phyloP scores from a whole-genome alignment of 176 grass and related monocot genomes.

The Guadua angustifolia region DNA sequence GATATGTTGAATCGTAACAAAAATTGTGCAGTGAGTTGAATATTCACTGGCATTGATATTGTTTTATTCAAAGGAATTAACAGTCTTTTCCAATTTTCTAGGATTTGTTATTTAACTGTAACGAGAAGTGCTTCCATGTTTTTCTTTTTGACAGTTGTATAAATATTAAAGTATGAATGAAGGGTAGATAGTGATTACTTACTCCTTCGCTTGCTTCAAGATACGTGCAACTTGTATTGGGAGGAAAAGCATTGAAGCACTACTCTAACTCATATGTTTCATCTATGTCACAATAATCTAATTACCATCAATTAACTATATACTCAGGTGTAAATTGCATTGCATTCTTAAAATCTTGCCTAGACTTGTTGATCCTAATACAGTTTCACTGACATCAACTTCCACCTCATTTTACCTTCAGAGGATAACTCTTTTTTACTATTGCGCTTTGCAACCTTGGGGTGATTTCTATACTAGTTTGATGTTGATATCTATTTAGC shows the following conservation, averaged over 20 bases:
- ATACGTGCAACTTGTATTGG: no score
- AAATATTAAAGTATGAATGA: no score
- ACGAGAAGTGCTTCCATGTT: no score
- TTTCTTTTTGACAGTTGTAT: no score
- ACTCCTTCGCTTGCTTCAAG: no score
- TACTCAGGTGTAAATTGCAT: conserved; percentile 23
- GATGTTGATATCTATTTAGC: conserved; percentile 22
- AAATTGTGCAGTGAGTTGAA: neutral
- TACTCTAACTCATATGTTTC: neutral
- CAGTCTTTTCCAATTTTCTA: neutral
- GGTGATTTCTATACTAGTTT: conserved; percentile 26
- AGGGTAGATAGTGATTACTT: no score
- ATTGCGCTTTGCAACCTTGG: neutral
- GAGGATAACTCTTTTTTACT: conserved; percentile 22
- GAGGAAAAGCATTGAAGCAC: no score
- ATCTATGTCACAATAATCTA: neutral
- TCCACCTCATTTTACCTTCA: neutral
- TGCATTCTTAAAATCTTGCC: neutral
- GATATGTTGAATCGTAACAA: neutral
- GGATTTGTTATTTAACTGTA: no score
- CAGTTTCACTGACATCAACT: neutral
- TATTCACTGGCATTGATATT: neutral
- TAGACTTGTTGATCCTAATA: conserved; percentile 25
- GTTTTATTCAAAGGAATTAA: conserved; percentile 22
- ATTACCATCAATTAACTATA: conserved; percentile 8